Conservation (phyloP, 208 protist species). For the Trypanosoma lewisi region DNA sequence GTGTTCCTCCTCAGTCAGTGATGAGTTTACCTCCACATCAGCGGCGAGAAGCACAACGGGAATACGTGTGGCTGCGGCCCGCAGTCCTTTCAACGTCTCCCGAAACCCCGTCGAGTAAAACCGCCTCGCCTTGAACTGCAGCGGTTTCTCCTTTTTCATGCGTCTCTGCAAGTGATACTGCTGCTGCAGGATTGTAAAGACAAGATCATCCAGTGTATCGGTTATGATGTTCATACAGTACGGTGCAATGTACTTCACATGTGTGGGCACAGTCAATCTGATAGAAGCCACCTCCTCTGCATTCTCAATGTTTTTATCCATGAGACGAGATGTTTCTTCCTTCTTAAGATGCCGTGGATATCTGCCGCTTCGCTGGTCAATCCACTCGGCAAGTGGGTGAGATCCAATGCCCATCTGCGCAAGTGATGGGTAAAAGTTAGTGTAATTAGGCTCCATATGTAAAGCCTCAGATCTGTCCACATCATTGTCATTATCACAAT, state of each 20-base stretch:
- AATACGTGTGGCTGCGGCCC: slow-evolving; percentile 32
- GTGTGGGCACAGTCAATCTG: background rate
- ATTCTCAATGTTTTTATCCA: background rate
- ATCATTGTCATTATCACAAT: background rate
- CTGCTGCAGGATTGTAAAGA: slow-evolving; percentile 57
- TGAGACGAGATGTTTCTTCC: slow-evolving; percentile 13
- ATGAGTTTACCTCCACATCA: slow-evolving; percentile 41
- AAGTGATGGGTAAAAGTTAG: slow-evolving; percentile 47
- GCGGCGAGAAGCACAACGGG: slow-evolving; percentile 56
- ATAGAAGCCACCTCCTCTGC: background rate
- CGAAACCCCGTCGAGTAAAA: slow-evolving; percentile 64
- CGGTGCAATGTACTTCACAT: slow-evolving; percentile 27
- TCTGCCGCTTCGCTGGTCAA: slow-evolving; percentile 49
- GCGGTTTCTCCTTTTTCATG: slow-evolving; percentile 46
- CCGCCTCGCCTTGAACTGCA: slow-evolving; percentile 56
- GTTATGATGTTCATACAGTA: slow-evolving; percentile 57
- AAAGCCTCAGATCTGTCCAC: background rate
- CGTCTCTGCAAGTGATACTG: slow-evolving; percentile 58
- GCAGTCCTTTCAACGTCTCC: slow-evolving; percentile 54
- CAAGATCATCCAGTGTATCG: slow-evolving; percentile 57
- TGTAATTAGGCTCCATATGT: background rate
- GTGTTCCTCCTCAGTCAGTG: background rate
- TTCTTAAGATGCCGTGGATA: slow-evolving; percentile 28
- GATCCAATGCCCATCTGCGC: slow-evolving; percentile 37
- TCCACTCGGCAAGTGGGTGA: slow-evolving; percentile 28